These are phyloP conservation scores for Crataegus laevigata DNA, from an alignment of 306 rosid species.

Conservation along the genomic window DNA sequence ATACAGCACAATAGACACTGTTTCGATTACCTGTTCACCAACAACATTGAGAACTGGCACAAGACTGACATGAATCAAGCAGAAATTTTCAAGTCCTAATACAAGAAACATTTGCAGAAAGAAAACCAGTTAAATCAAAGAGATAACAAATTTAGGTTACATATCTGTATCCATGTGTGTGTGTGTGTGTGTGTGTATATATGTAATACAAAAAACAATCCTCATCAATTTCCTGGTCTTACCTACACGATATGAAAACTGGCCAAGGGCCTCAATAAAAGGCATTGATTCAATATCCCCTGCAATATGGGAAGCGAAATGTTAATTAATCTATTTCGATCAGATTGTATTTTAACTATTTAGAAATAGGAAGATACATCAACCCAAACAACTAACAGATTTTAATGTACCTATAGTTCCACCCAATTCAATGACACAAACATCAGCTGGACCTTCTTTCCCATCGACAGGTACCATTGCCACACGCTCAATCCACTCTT, in stretches of 20 bases:
- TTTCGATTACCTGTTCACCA: conserved; percentile 69
- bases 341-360: conserved; percentile 12
- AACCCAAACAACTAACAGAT: not conserved
- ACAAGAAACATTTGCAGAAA: conserved; percentile 9
- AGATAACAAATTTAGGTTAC: not conserved
- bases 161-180: too few species aligned
- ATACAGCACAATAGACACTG: not conserved
- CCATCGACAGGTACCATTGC: conserved; percentile 81
- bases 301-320: conserved; percentile 21
- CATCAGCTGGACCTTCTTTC: conserved; percentile 78
- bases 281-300: conserved; percentile 90
- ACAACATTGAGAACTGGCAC: conserved; percentile 78
- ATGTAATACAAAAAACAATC: not conserved
- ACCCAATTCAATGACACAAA: conserved; percentile 86
- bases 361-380: not conserved
- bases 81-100: conserved; percentile 69
- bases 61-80: conserved; percentile 79
- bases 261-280: conserved; percentile 82
- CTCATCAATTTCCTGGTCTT: conserved; percentile 4
- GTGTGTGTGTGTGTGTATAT: not conserved
- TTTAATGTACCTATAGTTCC: conserved; percentile 69
- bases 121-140: conserved; percentile 10
- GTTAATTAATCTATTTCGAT: conserved; percentile 5
- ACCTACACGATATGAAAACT: conserved; percentile 82
- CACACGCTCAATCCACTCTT: conserved; percentile 88